These are phyloP conservation scores for Inga laurina DNA, from an alignment of 306 rosid species.

Conservation along the genomic window DNA sequence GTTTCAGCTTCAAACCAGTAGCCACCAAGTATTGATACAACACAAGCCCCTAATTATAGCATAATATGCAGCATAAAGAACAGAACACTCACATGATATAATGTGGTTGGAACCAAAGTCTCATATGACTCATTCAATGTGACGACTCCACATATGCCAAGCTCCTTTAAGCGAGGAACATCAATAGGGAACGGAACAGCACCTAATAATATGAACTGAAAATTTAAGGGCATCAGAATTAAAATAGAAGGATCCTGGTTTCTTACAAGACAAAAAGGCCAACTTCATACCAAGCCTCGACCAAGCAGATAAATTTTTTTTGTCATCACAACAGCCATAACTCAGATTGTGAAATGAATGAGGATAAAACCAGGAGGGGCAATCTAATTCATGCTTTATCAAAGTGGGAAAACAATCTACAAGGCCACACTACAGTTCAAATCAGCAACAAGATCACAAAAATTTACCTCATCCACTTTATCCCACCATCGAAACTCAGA, in stretches of 20 bases:
- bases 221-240: slow-evolving; percentile 38
- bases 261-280: background rate
- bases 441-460: slow-evolving; percentile 2
- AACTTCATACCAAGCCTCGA: background rate
- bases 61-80: background rate
- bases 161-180: slow-evolving; percentile 82
- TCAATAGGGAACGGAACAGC: slow-evolving; percentile 97
- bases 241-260: background rate
- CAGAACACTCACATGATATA: slow-evolving; percentile 68
- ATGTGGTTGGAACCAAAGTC: slow-evolving; percentile 88
- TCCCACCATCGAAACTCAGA: slow-evolving; percentile 99
- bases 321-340: background rate
- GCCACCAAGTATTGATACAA: background rate
- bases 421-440: background rate
- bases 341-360: background rate
- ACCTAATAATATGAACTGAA: slow-evolving; percentile 91
- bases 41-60: slow-evolving; percentile 6
- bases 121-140: slow-evolving; percentile 92
- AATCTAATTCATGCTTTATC: background rate
- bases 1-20: background rate
- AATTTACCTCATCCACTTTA: slow-evolving; percentile 83
- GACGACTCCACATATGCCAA: slow-evolving; percentile 86
- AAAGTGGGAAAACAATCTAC: no score
- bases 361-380: slow-evolving; percentile 1
- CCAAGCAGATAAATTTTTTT: no score